Conservation (phyloP, 495 filamentous ascomycete genomes). For the Coniosporium apollinis region DNA sequence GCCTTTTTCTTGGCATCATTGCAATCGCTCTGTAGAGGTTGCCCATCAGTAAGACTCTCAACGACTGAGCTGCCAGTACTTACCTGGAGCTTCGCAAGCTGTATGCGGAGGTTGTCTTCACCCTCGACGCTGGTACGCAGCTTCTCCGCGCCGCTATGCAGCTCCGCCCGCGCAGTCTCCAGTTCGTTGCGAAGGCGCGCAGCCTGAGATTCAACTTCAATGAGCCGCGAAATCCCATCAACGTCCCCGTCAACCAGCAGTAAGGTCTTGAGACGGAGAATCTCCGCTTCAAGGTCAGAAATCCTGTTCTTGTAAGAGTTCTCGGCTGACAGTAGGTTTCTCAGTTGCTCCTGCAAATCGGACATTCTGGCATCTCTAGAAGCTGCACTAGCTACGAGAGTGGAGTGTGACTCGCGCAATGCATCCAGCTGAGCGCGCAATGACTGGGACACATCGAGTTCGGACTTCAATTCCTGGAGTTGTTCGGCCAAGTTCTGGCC, state of each 20-base stretch:
- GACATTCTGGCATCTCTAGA: not conserved
- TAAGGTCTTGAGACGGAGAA: not conserved
- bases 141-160: not conserved
- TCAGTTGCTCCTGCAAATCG: not conserved
- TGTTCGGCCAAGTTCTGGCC: too few species aligned
- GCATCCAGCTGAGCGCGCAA: not conserved
- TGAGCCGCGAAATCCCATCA: not conserved
- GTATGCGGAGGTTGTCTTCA: not conserved
- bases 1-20: too few species aligned
- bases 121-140: not conserved
- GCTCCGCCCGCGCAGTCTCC: not conserved
- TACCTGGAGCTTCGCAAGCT: not conserved
- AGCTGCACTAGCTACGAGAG: too few species aligned
- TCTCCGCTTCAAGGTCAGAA: not conserved
- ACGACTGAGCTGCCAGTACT: not conserved
- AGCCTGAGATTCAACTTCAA: not conserved
- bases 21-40: too few species aligned
- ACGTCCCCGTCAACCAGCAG: not conserved
- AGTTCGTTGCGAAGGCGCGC: not conserved
- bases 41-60: too few species aligned
- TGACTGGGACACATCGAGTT: too few species aligned
- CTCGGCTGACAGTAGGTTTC: conserved; percentile 1
- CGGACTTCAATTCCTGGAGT: too few species aligned
- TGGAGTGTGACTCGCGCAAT: too few species aligned
- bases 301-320: not conserved